A percentile compares a stretch with the other conserved stretches of the same genome.
Conservation (phyloP, 495 filamentous ascomycete genomes). For the Platismatia glauca region DNA sequence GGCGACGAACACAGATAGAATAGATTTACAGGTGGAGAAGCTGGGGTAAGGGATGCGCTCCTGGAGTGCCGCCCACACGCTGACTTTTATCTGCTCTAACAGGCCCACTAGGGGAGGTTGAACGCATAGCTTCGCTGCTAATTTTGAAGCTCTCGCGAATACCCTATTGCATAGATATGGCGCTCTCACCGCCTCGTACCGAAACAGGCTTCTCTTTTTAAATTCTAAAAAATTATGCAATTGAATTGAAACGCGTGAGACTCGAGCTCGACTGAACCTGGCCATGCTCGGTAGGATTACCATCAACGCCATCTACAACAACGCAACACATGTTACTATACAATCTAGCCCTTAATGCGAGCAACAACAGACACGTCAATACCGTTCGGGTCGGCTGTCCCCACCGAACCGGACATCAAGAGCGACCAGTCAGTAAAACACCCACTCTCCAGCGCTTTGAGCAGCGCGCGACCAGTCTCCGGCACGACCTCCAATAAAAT, state of each 20-base stretch:
- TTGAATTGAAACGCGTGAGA: not conserved
- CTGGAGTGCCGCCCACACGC: not conserved
- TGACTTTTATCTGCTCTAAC: not conserved
- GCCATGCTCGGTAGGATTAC: not conserved
- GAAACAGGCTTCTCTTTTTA: no score
- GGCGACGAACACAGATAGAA: slow-evolving; percentile 11
- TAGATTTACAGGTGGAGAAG: slow-evolving; percentile 16
- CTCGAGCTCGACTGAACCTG: not conserved
- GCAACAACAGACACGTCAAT: no score
- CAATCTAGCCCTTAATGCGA: no score
- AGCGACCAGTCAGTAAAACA: no score
- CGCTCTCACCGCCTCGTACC: no score
- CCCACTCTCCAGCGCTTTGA: no score
- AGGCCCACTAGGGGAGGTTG: not conserved
- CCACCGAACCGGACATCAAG: no score
- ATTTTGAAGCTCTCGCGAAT: not conserved
- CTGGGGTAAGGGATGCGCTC: slow-evolving; percentile 10
- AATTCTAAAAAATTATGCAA: not conserved
- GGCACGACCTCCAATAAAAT: no score
- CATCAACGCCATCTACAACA: not conserved
- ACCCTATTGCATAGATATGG: not conserved
- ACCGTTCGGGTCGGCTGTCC: no score
- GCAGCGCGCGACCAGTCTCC: no score
- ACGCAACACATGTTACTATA: no score
- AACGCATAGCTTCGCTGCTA: not conserved